Base-by-base conservation (phyloP, 1,284 basidiomycete species). In the Ceratobasidium sp. region DNA sequence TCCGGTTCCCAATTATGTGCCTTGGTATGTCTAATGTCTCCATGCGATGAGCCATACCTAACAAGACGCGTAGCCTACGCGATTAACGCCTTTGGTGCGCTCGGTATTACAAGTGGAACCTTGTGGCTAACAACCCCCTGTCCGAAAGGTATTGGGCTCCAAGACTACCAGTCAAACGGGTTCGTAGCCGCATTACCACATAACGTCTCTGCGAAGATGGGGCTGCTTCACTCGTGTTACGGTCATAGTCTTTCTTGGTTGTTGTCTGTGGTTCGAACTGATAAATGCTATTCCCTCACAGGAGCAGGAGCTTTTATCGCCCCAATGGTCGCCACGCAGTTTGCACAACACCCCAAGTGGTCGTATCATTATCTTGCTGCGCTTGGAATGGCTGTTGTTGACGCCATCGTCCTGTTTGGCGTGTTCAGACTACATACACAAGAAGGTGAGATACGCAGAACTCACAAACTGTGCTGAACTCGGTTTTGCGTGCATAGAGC, bases 371-470 rank as follows among this genome's bases (percentile, higher is more conserved):
- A 77, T 43, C 63, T 76, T 27, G 74, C 74, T 13, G 53, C 76
- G 0, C 39, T 74, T 39, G 62, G 61, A 13, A 59, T 76, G 22
- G 73, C 76, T 3, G 14, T 74, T 14, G n/a, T 78, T 22, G 82
- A 81, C 19, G 74, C 76, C 5, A 19, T 77, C 4, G 7, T 77
- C 27, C 74, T 84, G 2, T 48, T 81, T 22, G 22, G 77, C 9
- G 79, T 82, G 5, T 84, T 83, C 78, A 75, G 78, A 22, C 65
- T 80, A 8, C 79, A 81, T 61, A 81, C 81, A 2, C 83, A 69
- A 58, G 65, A 69, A 69, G 51, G 65, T 69, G 27, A 41, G 64
- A 37, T 9, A 37, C 1, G 39, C 22, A 22, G 24, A n/a, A 29
- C 31, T 4, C 8, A n/a, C n/a, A 19, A n/a, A 31, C 46, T 56